Evolutionary conservation across 2,329 filamentous ascomycete genomes (phyloP).

Genomic region (Neophaeococcomyces mojaviensis): DNA sequence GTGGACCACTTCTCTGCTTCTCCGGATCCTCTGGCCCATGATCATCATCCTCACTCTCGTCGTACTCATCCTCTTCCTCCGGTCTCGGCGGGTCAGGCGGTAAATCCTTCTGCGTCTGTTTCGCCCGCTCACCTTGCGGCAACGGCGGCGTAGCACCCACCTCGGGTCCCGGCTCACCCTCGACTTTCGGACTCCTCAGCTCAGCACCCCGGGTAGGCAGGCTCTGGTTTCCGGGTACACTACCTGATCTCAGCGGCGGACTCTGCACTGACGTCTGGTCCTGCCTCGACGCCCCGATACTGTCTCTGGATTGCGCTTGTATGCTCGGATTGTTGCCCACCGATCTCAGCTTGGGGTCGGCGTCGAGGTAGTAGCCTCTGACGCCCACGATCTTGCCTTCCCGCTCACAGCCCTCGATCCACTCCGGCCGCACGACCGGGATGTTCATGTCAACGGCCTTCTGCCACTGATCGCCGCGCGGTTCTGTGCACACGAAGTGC

Average conservation of each 20-base stretch:
- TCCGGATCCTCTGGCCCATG: slow-evolving; percentile 13
- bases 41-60: slow-evolving; percentile 16
- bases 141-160: slow-evolving; percentile 18
- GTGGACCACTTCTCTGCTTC: slow-evolving; percentile 6
- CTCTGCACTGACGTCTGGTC: slow-evolving; percentile 15
- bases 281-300: slow-evolving; percentile 17
- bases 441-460: slow-evolving; percentile 97
- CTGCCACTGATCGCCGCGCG: slow-evolving; percentile 83
- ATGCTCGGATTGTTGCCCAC: slow-evolving; percentile 28
- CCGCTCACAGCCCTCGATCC: slow-evolving; percentile 92
- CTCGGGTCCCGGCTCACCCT: slow-evolving; percentile 23
- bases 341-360: slow-evolving; percentile 58
- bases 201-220: slow-evolving; percentile 1
- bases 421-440: slow-evolving; percentile 90
- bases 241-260: slow-evolving; percentile 4
- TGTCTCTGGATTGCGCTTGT: slow-evolving; percentile 21
- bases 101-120: slow-evolving; percentile 15
- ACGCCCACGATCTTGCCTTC: slow-evolving; percentile 90
- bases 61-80: slow-evolving; percentile 17
- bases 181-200: slow-evolving; percentile 17
- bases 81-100: slow-evolving; percentile 19
- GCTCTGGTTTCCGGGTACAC: slow-evolving; percentile 1
- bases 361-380: slow-evolving; percentile 91
- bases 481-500: slow-evolving; percentile 95
- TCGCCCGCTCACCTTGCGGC: slow-evolving; percentile 3